Evolutionary conservation across 345 rosid species (phyloP), one percentile per base, ranked within the genome.

Genomic region (Dipteronia dyeriana): DNA sequence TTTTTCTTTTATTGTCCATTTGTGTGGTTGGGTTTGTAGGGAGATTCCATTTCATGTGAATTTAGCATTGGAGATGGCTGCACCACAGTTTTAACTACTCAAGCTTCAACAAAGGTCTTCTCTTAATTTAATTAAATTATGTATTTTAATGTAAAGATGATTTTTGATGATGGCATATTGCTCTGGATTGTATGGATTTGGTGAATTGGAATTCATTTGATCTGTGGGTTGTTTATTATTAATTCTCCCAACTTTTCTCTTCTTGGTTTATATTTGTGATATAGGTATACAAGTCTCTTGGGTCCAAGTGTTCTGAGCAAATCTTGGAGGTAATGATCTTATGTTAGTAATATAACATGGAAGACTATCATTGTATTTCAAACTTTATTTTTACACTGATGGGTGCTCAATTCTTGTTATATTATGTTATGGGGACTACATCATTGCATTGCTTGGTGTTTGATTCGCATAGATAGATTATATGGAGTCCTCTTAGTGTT

Each of bases 101-200:
- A 95, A 77, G 90, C 98, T 84, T 93, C 98, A 76, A 93, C 97
- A 8, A 95, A 95, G 94, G 98, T 94, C 26, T 47, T n/a, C 60
- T 67, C 49, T 54, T 66, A 5, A 51, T 53, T 71, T 70, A 13
- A 7, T 23, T 20, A 2, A 25, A 68, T 79, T 71, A 19, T 34
- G 8, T 59, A 39, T 29, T 2, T 68, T 68, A 29, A 43, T 10
- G 49, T 10, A 53, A 63, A 3, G 11, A 54, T 25, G 62, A 3
- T 38, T 67, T 38, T 65, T 45, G 49, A 45, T 45, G 49, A 45
- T 45, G 4, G 45, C 14, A n/a, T 49, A 69, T 59, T 14, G 25
- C 39, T 0, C 66, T 19, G 67, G 43, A 11, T 63, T 66, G 8
- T 66, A 70, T n/a, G 9, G 41, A 0, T 54, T 45, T 74, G 43